Base-by-base conservation (phyloP, 352 stramenopile genomes). In the Paralagenidium karlingii region DNA sequence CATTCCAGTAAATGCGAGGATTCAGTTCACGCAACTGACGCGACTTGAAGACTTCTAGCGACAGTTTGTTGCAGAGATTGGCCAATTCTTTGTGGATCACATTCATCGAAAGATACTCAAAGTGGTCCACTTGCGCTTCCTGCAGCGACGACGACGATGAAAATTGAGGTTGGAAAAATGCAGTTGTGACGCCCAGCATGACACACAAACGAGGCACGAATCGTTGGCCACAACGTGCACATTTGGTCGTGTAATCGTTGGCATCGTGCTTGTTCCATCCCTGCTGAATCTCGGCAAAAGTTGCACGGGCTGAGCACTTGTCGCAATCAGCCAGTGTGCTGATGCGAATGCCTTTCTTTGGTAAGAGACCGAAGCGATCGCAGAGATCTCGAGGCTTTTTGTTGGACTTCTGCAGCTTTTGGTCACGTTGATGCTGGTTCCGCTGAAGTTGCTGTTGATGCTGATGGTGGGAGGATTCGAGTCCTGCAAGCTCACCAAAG, bases 1-100 rank as follows among this genome's bases (percentile, higher is more conserved):
- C 58, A 39, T 77, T 77, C 64, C 64, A 77, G 47, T 77, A 77
- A 24, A 74, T 68, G 6, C 56, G 55, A 1, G 60, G 49, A 28
- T 70, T 60, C n/a, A 50, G 18, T 8, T 47, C 43, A 2, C 56
- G 49, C 21, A 75, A 22, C 20, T 67, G 47, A 3, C 46, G 40
- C 59, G 70, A 63, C 1, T 49, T 38, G 27, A 75, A 41, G 34
- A 64, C 49, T 38, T 54, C 47, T n/a, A 75, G 47, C 18, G 58
- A 53, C 18, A 66, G 28, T 29, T 58, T 68, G 33, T 57, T 45
- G 2, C 58, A 45, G 8, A 74, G 27, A 12, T 67, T 69, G 5
- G 41, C 41, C 11, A 74, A 43, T 34, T 74, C 61, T 37, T 67
- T 69, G 40, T 55, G 58, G 27, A 75, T 51, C 32, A 66, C 59